Evolutionary conservation across 2,329 filamentous ascomycete species (phyloP).

Genomic region (Botrytis sinoallii): DNA sequence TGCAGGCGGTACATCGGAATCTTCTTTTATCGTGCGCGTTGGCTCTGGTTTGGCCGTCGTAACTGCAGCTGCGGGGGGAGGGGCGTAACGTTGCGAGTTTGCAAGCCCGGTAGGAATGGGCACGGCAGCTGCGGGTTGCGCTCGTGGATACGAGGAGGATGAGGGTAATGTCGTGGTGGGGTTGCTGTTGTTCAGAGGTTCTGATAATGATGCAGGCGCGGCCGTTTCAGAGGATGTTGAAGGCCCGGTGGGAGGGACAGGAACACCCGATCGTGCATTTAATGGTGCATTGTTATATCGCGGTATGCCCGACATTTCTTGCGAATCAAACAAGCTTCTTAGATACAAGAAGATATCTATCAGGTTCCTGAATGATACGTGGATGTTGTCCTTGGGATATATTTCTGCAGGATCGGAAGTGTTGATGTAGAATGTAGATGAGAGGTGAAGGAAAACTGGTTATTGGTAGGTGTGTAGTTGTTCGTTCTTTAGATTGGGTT

Average conservation of each 20-base stretch:
- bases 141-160: slow-evolving; percentile 39
- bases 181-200: slow-evolving; percentile 20
- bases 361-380: background rate
- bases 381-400: background rate
- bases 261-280: slow-evolving; percentile 45
- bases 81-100: slow-evolving; percentile 32
- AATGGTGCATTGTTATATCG: slow-evolving; percentile 60
- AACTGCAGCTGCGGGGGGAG: slow-evolving; percentile 31
- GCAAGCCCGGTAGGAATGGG: slow-evolving; percentile 5
- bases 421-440: background rate
- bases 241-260: slow-evolving; percentile 4
- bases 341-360: slow-evolving; percentile 5
- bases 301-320: slow-evolving; percentile 58
- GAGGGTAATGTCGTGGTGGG: slow-evolving; percentile 37
- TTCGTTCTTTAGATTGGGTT: background rate
- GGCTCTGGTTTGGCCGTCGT: slow-evolving; percentile 29
- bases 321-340: background rate
- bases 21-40: slow-evolving; percentile 43
- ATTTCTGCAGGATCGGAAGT: slow-evolving; percentile 16
- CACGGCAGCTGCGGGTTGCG: slow-evolving; percentile 49
- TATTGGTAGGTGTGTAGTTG: slow-evolving; percentile 9
- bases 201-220: slow-evolving; percentile 29
- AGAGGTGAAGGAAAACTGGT: background rate
- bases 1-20: slow-evolving; percentile 45
- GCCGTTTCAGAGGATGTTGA: slow-evolving; percentile 45